Evolutionary conservation across 2,329 filamentous ascomycete species (phyloP).

Genomic region (Calonectria ilicicola): DNA sequence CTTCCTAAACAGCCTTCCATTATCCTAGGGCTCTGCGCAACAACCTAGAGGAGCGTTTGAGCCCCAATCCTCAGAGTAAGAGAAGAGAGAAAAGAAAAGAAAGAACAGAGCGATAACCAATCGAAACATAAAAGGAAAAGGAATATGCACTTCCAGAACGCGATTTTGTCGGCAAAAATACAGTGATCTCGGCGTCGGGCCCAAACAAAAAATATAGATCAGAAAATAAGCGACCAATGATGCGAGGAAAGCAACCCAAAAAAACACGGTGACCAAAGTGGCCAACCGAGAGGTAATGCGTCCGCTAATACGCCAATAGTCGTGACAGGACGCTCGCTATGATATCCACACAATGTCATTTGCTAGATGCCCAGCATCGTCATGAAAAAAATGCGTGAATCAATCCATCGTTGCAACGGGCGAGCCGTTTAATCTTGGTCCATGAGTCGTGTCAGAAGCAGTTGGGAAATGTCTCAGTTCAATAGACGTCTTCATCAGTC

Average conservation of each 20-base stretch:
- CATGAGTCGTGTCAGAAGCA: constrained; percentile 35
- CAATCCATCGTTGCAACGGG: constrained; percentile 39
- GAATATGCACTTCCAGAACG: constrained; percentile 18
- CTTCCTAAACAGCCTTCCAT: constrained; percentile 18
- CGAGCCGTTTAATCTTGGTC: constrained; percentile 25
- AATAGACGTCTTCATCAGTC: constrained; percentile 74
- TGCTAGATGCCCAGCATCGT: constrained; percentile 45
- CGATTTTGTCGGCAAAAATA: constrained; percentile 17
- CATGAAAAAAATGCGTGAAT: constrained; percentile 43
- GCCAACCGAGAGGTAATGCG: neutral
- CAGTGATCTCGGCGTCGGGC: constrained; percentile 22
- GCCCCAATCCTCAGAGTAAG: neutral
- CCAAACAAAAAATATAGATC: constrained; percentile 24
- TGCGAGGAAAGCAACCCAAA: neutral
- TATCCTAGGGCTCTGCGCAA: constrained; percentile 23
- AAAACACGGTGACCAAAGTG: neutral
- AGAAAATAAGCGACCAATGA: constrained; percentile 7
- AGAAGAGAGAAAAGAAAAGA: neutral
- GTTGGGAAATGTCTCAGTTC: constrained; percentile 30
- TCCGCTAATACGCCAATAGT: constrained; percentile 14
- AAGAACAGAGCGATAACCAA: neutral
- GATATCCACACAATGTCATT: constrained; percentile 39
- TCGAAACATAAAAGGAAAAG: constrained; percentile 1
- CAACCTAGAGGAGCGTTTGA: constrained; percentile 3
- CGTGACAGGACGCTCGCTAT: constrained; percentile 28